Percentiles rank a stretch among this genome's conserved stretches.
phyloP scores from a whole-genome alignment of 176 grass and related monocot genomes.

The Ensete glaucum region DNA sequence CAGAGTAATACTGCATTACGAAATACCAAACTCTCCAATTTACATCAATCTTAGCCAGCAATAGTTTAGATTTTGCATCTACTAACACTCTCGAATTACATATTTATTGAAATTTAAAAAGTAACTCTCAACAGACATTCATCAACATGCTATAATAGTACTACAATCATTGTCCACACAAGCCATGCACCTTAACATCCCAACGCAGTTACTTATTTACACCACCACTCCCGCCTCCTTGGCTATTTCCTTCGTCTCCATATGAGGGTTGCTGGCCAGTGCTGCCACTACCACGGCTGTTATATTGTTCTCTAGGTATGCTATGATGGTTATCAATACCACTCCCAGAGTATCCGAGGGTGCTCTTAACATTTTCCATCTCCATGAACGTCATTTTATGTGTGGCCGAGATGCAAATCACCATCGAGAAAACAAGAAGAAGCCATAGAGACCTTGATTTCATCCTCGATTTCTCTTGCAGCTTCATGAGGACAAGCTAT shows the following conservation, averaged over 20 bases:
- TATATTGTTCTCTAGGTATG: background rate
- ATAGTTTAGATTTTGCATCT: no score
- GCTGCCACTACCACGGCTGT: background rate
- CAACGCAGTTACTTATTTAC: no score
- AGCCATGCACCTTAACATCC: no score
- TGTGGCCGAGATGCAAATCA: constrained; percentile 8
- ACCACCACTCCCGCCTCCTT: background rate
- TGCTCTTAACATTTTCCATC: constrained; percentile 6
- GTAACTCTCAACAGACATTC: no score
- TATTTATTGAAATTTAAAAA: no score
- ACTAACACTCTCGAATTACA: no score
- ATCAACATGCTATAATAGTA: no score
- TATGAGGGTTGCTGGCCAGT: background rate
- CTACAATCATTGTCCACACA: no score
- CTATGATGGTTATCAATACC: constrained; percentile 31
- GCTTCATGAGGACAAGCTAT: background rate
- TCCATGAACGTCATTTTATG: constrained; percentile 23
- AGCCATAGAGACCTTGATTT: constrained; percentile 14
- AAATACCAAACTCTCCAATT: no score
- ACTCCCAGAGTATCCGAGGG: constrained; percentile 5
- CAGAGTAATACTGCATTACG: no score
- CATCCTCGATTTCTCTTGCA: constrained; percentile 15
- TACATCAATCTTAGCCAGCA: no score
- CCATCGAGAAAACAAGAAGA: constrained; percentile 20
- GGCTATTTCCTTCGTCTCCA: background rate